phyloP scores from a whole-genome alignment of 176 grass and related monocot species.

The Themeda triandra region DNA sequence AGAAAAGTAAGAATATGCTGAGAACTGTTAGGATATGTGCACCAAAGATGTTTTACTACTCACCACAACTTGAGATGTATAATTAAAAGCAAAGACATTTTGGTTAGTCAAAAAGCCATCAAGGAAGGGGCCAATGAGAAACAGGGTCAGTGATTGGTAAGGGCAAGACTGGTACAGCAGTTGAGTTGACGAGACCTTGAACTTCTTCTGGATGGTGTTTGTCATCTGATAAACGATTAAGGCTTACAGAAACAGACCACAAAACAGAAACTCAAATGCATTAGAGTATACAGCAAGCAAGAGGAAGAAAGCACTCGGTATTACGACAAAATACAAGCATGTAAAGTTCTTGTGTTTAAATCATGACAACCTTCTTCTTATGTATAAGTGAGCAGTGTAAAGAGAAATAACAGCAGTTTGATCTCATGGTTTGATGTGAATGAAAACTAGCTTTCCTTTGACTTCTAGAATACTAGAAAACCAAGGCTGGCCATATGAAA shows the following conservation, averaged over 20 bases:
- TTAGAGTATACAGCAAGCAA: not conserved
- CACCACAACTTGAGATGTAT: slow-evolving; percentile 95
- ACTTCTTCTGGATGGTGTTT: slow-evolving; percentile 99
- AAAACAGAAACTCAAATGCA: slow-evolving; percentile 29
- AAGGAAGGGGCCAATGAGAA: slow-evolving; percentile 88
- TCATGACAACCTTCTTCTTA: not conserved
- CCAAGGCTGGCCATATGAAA: not conserved
- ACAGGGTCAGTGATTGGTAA: slow-evolving; percentile 91
- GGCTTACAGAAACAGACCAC: not conserved
- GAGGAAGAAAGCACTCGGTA: not conserved
- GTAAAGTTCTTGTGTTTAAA: not conserved
- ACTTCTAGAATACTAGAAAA: not conserved
- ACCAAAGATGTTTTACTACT: slow-evolving; percentile 29
- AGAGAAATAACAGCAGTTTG: slow-evolving; percentile 1
- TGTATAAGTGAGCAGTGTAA: not conserved
- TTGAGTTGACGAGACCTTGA: slow-evolving; percentile 98
- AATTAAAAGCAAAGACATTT: slow-evolving; percentile 92
- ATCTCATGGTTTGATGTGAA: not conserved
- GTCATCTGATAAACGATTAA: slow-evolving; percentile 82
- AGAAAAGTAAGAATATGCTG: slow-evolving; percentile 29
- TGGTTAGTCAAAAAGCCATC: slow-evolving; percentile 92
- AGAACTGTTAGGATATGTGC: not conserved
- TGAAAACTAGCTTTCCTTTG: slow-evolving; percentile 2
- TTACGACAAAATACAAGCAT: not conserved
- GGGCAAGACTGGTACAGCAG: slow-evolving; percentile 95